Evolutionary conservation across 2,329 filamentous ascomycete genomes (phyloP), one percentile per base, ranked within the genome.

Genomic region (Ceratocystis variospora): DNA sequence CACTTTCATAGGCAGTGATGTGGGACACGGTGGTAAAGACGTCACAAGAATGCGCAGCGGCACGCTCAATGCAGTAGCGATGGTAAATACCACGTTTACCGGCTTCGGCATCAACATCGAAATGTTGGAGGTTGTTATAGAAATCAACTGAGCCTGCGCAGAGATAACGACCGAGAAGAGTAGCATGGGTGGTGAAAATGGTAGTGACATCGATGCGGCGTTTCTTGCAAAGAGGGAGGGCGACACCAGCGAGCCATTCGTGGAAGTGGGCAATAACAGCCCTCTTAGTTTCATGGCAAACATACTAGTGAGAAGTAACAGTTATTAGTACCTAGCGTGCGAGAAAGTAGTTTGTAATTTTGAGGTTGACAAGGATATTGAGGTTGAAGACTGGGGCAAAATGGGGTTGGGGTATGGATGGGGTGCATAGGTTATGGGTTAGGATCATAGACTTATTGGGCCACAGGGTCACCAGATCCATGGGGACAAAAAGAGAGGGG

Each of bases 11-110:
- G 8, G 94, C 94, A 3, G 94, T 99, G 73, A 99, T 97, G 76
- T 97, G 94, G 19, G 93, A 97, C 68, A 99, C 94, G 0, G 94
- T 99, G 25, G 94, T 99, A 79, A 99, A 97, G 72, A 99, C 94
- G 77, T 99, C 94, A 71, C 88, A 89, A 5, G 90, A 83, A 75
- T 99, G 94, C 22, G 94, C 87, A 25, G 93, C 90, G 61, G 90
- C 93, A 70, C 94, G 87, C 78, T 99, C 94, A 73, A 99, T 96
- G 79, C 94, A 97, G 80, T 97, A 97, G 68, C 94, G 82, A 79
- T 99, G 94, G 79, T 97, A 99, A 75, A 99, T 97, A 67, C 94
- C 94, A 72, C 94, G 89, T 81, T 96, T 97, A 69, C 94, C 94
- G 19, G 94, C 94, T 77, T 99, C 94, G 5, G 90, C 86, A 75